These are phyloP conservation scores for Rhododendron simsii DNA, from an alignment of 148 eudicot species.

Conservation along the genomic window DNA sequence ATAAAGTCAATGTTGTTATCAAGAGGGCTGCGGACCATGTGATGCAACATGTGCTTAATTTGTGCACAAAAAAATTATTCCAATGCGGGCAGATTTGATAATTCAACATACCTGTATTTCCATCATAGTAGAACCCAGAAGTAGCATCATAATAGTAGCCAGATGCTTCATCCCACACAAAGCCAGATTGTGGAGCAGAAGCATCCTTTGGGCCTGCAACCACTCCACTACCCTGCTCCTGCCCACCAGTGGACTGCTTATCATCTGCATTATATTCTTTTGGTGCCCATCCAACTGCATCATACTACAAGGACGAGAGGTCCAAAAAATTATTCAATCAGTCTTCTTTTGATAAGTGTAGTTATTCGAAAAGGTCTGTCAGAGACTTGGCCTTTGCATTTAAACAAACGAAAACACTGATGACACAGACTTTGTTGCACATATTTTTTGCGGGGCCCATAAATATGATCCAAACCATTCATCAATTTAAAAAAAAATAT, in stretches of 20 bases:
- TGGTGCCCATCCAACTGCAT: constrained; percentile 97
- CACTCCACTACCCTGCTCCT: constrained; percentile 44
- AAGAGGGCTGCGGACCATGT: not conserved
- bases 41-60: not conserved
- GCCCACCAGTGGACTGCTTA: constrained; percentile 47
- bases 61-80: not conserved
- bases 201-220: constrained; percentile 44
- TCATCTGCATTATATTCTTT: constrained; percentile 97
- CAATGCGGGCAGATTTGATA: not conserved
- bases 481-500: no score
- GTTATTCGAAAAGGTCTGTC: not conserved
- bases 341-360: not conserved
- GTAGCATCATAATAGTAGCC: constrained; percentile 96
- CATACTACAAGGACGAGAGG: constrained; percentile 48
- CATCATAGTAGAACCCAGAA: constrained; percentile 96
- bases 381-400: not conserved
- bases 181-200: constrained; percentile 89
- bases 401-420: not conserved
- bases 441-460: no score
- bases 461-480: no score
- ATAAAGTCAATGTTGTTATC: not conserved
- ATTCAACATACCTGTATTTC: constrained; percentile 68
- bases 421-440: no score
- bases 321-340: not conserved
- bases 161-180: constrained; percentile 98